Evolutionary conservation across 345 rosid species (phyloP), one percentile per base, ranked within the genome.

Genomic region (Geranium rotundifolium): DNA sequence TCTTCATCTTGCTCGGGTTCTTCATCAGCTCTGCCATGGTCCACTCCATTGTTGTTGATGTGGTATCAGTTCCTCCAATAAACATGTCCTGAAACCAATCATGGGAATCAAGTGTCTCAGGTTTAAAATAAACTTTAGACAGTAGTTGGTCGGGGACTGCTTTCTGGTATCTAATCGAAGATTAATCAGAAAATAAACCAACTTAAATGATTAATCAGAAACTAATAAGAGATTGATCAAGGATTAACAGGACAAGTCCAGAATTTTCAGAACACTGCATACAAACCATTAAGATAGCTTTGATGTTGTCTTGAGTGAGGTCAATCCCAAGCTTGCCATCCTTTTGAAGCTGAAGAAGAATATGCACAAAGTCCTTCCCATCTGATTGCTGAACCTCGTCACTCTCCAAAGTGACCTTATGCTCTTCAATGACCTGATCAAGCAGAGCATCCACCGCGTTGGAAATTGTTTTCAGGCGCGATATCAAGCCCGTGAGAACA

Each of bases 31-130:
- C 71, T n/a, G 56, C 19, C 73, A 74, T 74, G 14, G 65, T 64
- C 77, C 77, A 74, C n/a, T 62, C 73, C 7, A 73, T 3, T 5
- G 65, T 58, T 14, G 61, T 55, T 19, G 71, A 19, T 1, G 68
- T 61, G 5, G 77, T 69, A 15, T 69, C 73, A 0, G 66, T 66
- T 1, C 71, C 77, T 0, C 55, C 77, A 18, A 62, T 7, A 19
- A 74, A 69, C 46, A 62, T n/a, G 37, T 62, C 71, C 71, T 74
- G 27, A 19, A n/a, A n/a, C n/a, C n/a, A n/a, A n/a, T n/a, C n/a
- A n/a, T n/a, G n/a, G n/a, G n/a, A n/a, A n/a, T n/a, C n/a, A n/a
- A n/a, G n/a, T n/a, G n/a, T n/a, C n/a, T n/a, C n/a, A n/a, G n/a
- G n/a, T n/a, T n/a, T n/a, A n/a, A n/a, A n/a, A n/a, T n/a, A n/a